Evolutionary conservation across 257 asterid genomes (phyloP).

Genomic region (Nicotiana knightiana): DNA sequence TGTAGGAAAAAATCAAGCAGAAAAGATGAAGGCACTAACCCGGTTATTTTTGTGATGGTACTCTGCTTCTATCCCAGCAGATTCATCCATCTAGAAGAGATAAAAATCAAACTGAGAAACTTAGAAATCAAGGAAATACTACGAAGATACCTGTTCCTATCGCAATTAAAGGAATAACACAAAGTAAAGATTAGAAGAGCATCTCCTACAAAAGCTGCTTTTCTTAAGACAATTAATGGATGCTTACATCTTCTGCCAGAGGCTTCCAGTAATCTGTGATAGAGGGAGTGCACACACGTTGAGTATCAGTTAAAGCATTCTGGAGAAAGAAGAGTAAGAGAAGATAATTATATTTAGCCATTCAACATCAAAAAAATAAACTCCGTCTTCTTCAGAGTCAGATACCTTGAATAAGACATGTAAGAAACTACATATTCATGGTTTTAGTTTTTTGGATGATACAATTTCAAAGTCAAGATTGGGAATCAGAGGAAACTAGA

Average conservation of each 20-base stretch:
- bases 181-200: not conserved
- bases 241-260: constrained; percentile 91
- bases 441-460: not conserved
- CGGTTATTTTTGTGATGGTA: constrained; percentile 89
- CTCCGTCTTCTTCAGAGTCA: not conserved
- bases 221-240: constrained; percentile 12
- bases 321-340: constrained; percentile 29
- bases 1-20: not conserved
- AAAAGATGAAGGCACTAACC: constrained; percentile 37
- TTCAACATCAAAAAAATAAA: not conserved
- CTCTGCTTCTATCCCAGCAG: constrained; percentile 95
- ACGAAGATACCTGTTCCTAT: not conserved
- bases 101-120: not conserved
- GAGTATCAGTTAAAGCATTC: constrained; percentile 88
- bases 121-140: not conserved
- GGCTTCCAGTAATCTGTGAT: constrained; percentile 92
- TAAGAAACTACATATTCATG: not conserved
- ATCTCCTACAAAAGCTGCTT: constrained; percentile 12
- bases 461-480: not conserved
- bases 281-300: constrained; percentile 73
- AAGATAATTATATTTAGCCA: constrained; percentile 4
- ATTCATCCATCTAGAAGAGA: constrained; percentile 70
- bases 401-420: not conserved
- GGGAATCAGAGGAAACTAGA: not conserved
- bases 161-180: not conserved